These are phyloP conservation scores for Suillus brevipes DNA, from an alignment of 768 basidiomycete species.

Conservation along the genomic window DNA sequence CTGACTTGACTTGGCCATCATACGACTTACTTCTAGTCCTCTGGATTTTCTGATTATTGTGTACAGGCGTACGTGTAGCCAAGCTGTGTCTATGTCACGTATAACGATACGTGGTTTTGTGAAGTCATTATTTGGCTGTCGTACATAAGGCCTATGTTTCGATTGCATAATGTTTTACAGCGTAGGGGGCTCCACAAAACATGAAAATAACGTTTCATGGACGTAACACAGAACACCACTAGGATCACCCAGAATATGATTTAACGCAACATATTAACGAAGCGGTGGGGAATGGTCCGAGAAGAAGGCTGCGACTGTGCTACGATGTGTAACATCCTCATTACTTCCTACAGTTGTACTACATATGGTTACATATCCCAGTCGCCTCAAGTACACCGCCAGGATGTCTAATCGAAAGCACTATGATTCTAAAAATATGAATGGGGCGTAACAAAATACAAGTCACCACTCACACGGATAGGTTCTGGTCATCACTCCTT, in stretches of 20 bases:
- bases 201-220: neutral
- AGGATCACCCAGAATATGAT: neutral
- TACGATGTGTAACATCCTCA: neutral
- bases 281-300: neutral
- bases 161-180: neutral
- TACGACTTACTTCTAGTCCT: neutral
- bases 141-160: neutral
- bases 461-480: neutral
- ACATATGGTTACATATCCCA: neutral
- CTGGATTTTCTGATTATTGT: neutral
- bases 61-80: neutral
- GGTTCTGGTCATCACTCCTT: slow-evolving; percentile 2
- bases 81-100: neutral
- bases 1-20: neutral
- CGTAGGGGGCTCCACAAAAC: neutral
- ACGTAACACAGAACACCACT: neutral
- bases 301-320: neutral
- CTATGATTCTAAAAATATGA: neutral
- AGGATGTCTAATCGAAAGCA: neutral
- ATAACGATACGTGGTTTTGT: neutral
- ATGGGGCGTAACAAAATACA: neutral
- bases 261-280: neutral
- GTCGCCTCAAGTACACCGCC: neutral
- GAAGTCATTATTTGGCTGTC: neutral
- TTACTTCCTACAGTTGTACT: neutral